These are phyloP conservation scores for Ophiostoma angusticollis DNA, from an alignment of 2,329 filamentous ascomycete genomes.

Conservation along the genomic window DNA sequence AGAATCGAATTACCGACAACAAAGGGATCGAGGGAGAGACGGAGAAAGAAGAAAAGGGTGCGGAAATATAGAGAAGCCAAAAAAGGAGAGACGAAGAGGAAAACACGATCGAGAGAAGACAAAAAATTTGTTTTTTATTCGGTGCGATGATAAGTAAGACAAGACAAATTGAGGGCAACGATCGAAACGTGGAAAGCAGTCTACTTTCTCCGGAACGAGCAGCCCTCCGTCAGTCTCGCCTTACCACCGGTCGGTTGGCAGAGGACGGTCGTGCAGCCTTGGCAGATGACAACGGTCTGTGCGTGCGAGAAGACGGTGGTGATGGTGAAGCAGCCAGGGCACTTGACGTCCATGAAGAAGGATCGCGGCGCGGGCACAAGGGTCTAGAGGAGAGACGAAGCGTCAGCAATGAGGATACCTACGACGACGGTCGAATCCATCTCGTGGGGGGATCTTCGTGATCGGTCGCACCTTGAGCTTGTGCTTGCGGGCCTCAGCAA, in stretches of 20 bases:
- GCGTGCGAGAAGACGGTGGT: conserved; percentile 99
- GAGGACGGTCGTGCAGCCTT: conserved; percentile 97
- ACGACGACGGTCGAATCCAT: neutral
- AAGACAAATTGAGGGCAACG: neutral
- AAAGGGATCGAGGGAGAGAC: neutral
- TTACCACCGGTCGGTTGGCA: conserved; percentile 99
- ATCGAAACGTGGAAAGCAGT: conserved; percentile 21
- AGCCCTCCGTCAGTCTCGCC: conserved; percentile 97
- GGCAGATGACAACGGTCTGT: conserved; percentile 99
- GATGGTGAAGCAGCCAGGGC: conserved; percentile 99
- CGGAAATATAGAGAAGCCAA: neutral
- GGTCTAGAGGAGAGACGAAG: conserved; percentile 44
- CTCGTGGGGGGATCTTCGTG: neutral
- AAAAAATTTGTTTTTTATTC: neutral
- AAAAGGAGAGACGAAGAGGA: neutral
- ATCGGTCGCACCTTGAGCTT: conserved; percentile 81
- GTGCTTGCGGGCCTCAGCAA: conserved; percentile 98
- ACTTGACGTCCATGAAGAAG: conserved; percentile 99
- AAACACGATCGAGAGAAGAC: neutral
- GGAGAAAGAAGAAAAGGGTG: neutral
- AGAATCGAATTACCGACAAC: no score
- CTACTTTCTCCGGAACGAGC: conserved; percentile 99
- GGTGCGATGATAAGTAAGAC: conserved; percentile 2
- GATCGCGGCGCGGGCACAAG: conserved; percentile 94
- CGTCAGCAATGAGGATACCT: no score